A percentile compares a stretch with the other conserved stretches of the same genome.
Evolutionary conservation across 2,329 filamentous ascomycete species (phyloP).

Genomic region (Beauveria varroae): DNA sequence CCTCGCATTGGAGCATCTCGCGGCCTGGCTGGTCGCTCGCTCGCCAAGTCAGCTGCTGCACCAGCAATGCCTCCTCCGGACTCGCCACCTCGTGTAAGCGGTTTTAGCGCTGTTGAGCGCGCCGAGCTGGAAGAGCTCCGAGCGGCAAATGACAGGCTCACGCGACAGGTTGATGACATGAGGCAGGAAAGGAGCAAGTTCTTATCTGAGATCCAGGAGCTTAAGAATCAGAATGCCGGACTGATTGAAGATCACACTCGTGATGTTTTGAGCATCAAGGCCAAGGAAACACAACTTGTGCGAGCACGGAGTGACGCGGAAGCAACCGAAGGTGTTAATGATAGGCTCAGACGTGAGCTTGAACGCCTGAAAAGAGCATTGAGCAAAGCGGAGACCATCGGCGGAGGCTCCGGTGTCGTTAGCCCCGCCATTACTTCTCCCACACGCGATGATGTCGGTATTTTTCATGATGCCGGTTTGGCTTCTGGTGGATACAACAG

Average conservation of each 20-base stretch:
- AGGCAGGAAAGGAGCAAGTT: slow-evolving; percentile 75
- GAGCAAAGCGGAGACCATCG: slow-evolving; percentile 50
- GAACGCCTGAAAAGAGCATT: slow-evolving; percentile 89
- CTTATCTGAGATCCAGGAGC: slow-evolving; percentile 79
- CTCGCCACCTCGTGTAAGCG: slow-evolving; percentile 54
- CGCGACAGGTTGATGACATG: slow-evolving; percentile 69
- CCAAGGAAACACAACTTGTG: slow-evolving; percentile 95
- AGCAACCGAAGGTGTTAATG: slow-evolving; percentile 77
- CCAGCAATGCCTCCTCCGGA: slow-evolving; percentile 42
- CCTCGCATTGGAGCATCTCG: slow-evolving; percentile 62
- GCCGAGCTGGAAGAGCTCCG: slow-evolving; percentile 90
- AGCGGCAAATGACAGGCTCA: slow-evolving; percentile 70
- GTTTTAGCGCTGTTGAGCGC: slow-evolving; percentile 70
- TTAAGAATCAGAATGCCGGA: slow-evolving; percentile 94
- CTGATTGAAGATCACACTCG: slow-evolving; percentile 96
- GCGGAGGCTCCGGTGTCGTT: slow-evolving; percentile 27
- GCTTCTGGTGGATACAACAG: slow-evolving; percentile 38
- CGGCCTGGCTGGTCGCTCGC: slow-evolving; percentile 76
- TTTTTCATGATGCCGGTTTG: slow-evolving; percentile 47
- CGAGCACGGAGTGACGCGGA: slow-evolving; percentile 86
- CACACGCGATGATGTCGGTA: slow-evolving; percentile 50
- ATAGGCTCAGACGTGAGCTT: slow-evolving; percentile 77
- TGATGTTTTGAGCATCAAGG: slow-evolving; percentile 92
- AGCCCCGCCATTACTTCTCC: slow-evolving; percentile 44
- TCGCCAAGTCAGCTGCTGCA: slow-evolving; percentile 63